Conservation (phyloP, 169 alveolate genomes). For the Cytauxzoon felis region DNA sequence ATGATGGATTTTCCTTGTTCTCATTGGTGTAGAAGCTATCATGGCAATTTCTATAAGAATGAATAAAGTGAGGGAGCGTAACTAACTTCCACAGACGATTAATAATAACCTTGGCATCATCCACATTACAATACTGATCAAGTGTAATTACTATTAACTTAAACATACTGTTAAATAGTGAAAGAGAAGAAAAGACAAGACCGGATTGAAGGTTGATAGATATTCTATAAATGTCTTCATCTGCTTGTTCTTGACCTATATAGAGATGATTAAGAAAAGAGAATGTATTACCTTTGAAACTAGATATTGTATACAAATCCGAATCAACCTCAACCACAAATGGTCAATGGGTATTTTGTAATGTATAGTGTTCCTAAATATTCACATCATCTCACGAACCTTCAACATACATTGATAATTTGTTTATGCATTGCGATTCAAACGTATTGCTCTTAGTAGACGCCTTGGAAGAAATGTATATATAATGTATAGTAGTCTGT, state of each 20-base stretch:
- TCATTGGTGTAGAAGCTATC: constrained; percentile 3
- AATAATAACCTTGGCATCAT: neutral
- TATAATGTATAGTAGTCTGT: no score
- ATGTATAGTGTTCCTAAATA: no score
- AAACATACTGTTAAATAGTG: constrained; percentile 6
- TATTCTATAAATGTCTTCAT: constrained; percentile 6
- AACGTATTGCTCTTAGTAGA: no score
- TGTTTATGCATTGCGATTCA: no score
- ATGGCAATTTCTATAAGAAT: constrained; percentile 17
- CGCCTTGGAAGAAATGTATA: no score
- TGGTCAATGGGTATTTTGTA: constrained; percentile 15
- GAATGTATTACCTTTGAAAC: no score
- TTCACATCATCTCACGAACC: no score
- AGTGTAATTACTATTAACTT: neutral
- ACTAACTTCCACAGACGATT: constrained; percentile 19
- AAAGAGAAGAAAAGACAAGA: constrained; percentile 5
- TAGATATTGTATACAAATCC: constrained; percentile 3
- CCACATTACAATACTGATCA: constrained; percentile 1
- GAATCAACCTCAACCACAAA: neutral
- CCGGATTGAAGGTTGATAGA: constrained; percentile 1
- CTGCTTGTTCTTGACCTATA: constrained; percentile 7
- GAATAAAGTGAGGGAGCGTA: neutral
- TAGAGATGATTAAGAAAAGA: no score
- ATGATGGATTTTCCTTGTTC: constrained; percentile 6
- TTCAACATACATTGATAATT: no score